Conservation (phyloP, 2,329 filamentous ascomycete species). For the Xylariaceae sp. region DNA sequence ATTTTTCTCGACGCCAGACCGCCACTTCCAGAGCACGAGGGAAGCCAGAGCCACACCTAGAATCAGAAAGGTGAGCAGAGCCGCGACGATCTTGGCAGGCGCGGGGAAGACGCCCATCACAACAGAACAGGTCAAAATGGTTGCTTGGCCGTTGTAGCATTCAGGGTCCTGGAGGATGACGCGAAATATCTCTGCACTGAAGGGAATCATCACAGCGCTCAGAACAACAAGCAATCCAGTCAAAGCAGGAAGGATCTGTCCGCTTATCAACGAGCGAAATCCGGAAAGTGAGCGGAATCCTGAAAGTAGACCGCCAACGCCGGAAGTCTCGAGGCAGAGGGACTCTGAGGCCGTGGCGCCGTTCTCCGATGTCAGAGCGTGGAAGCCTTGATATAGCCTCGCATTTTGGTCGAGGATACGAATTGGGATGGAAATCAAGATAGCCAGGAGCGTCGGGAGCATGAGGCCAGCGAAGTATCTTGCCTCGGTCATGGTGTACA, state of each 20-base stretch:
- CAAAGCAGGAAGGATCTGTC: slow-evolving; percentile 23
- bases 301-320: slow-evolving; percentile 30
- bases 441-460: slow-evolving; percentile 31
- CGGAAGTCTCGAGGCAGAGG: slow-evolving; percentile 37
- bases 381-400: slow-evolving; percentile 38
- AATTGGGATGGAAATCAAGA: slow-evolving; percentile 31
- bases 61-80: slow-evolving; percentile 27
- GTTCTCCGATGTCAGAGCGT: slow-evolving; percentile 31
- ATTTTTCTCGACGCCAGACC: slow-evolving; percentile 34
- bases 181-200: slow-evolving; percentile 36
- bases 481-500: slow-evolving; percentile 20
- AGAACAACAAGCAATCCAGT: slow-evolving; percentile 32
- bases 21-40: slow-evolving; percentile 27
- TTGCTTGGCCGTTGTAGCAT: slow-evolving; percentile 17
- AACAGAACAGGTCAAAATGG: slow-evolving; percentile 27
- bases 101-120: slow-evolving; percentile 29
- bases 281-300: slow-evolving; percentile 29
- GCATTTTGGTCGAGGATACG: slow-evolving; percentile 33
- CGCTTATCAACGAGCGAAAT: slow-evolving; percentile 29
- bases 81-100: slow-evolving; percentile 28
- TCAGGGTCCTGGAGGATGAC: slow-evolving; percentile 32
- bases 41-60: slow-evolving; percentile 25
- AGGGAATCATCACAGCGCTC: slow-evolving; percentile 32
- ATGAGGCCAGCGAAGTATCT: slow-evolving; percentile 33
- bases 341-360: slow-evolving; percentile 38